Evolutionary conservation across 2,329 filamentous ascomycete genomes (phyloP).

Genomic region (Fusarium pseudonygamai): DNA sequence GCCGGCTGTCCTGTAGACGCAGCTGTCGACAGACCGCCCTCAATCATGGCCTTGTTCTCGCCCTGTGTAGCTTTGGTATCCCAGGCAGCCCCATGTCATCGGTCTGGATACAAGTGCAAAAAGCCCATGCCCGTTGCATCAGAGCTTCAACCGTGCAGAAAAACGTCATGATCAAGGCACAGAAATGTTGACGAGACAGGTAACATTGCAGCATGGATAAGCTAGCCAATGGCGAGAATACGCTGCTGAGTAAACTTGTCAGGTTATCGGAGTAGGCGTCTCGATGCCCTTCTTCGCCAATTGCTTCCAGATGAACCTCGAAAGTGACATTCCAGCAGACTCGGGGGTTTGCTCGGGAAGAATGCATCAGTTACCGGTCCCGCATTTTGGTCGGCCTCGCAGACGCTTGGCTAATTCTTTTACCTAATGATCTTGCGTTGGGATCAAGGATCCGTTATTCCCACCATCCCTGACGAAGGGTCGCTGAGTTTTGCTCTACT

Average conservation of each 20-base stretch:
- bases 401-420: not conserved
- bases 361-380: fast-evolving
- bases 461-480: fast-evolving
- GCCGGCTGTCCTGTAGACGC: not conserved
- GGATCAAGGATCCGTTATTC: not conserved
- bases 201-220: not conserved
- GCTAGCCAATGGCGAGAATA: not conserved
- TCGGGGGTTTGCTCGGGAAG: not conserved
- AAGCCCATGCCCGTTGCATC: not conserved
- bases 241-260: not conserved
- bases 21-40: not conserved
- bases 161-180: not conserved
- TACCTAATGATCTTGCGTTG: not conserved
- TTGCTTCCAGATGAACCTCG: not conserved
- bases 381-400: fast-evolving
- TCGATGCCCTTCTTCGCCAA: not conserved
- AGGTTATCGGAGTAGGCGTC: not conserved
- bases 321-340: not conserved
- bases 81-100: too few species aligned
- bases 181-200: not conserved
- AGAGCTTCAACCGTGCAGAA: not conserved
- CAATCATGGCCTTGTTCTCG: not conserved
- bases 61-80: not conserved
- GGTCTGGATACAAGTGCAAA: not conserved
- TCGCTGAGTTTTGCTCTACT: not conserved